Percentiles rank a stretch among this genome's conserved stretches.
These are phyloP conservation scores for Alternaria hordeiaustralica DNA, from an alignment of 2,329 filamentous ascomycete species.

Conservation along the genomic window DNA sequence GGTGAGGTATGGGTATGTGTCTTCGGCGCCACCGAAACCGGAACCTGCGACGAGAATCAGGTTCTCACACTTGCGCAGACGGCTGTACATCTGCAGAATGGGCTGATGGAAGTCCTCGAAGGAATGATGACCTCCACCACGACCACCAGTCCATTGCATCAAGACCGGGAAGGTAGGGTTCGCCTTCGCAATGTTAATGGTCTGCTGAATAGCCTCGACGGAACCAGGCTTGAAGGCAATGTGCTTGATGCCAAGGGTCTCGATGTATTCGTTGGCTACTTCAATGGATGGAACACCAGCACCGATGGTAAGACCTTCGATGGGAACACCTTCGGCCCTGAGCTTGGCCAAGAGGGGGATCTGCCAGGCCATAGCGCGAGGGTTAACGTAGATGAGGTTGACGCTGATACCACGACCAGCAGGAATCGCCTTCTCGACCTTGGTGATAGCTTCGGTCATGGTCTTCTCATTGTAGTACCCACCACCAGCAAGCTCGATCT, in stretches of 20 bases:
- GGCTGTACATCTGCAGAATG: slow-evolving; percentile 55
- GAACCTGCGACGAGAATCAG: slow-evolving; percentile 56
- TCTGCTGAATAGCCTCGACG: slow-evolving; percentile 53
- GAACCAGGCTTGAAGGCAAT: slow-evolving; percentile 59
- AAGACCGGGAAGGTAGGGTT: slow-evolving; percentile 55
- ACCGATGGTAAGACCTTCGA: slow-evolving; percentile 57
- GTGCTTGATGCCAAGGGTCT: slow-evolving; percentile 64
- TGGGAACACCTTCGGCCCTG: slow-evolving; percentile 54
- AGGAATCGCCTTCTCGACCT: slow-evolving; percentile 53
- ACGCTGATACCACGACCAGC: slow-evolving; percentile 59
- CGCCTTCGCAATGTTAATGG: slow-evolving; percentile 56
- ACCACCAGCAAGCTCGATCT: slow-evolving; percentile 58
- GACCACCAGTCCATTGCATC: slow-evolving; percentile 59
- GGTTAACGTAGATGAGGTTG: slow-evolving; percentile 63
- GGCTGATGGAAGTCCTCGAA: slow-evolving; percentile 60
- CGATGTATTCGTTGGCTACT: slow-evolving; percentile 56
- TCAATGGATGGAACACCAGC: slow-evolving; percentile 58
- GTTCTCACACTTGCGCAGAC: slow-evolving; percentile 55
- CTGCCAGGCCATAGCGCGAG: slow-evolving; percentile 60
- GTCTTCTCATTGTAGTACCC: slow-evolving; percentile 57
- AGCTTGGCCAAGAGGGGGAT: slow-evolving; percentile 59
- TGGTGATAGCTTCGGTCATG: slow-evolving; percentile 55
- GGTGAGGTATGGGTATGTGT: slow-evolving; percentile 57
- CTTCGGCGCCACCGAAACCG: slow-evolving; percentile 56
- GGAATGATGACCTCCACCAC: slow-evolving; percentile 58